Conservation (phyloP, 805 yeast species). For the Zygosaccharomyces lentus region DNA sequence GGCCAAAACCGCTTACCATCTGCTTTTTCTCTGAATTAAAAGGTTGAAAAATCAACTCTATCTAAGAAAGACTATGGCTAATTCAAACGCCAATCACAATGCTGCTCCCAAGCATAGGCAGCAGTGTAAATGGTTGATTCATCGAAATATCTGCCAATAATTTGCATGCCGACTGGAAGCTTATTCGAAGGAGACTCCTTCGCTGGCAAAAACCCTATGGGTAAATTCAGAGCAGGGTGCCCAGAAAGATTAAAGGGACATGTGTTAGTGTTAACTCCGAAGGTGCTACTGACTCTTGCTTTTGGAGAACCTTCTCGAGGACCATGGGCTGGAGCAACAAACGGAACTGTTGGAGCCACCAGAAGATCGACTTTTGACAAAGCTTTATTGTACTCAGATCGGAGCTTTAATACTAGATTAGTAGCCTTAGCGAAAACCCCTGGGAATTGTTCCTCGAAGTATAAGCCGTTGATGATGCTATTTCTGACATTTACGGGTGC, state of each 20-base stretch:
- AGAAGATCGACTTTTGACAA: slow-evolving; percentile 34
- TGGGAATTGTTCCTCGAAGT: slow-evolving; percentile 33
- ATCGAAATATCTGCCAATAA: slow-evolving; percentile 35
- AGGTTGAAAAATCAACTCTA: no score
- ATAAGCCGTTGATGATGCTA: slow-evolving; percentile 33
- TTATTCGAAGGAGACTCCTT: slow-evolving; percentile 31
- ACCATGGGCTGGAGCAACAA: slow-evolving; percentile 31
- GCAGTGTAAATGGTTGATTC: slow-evolving; percentile 34
- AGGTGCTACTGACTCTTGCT: slow-evolving; percentile 27
- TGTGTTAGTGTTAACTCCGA: slow-evolving; percentile 38
- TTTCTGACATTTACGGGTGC: slow-evolving; percentile 19
- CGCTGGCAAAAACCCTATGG: slow-evolving; percentile 34
- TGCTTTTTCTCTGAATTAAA: no score
- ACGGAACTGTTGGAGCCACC: slow-evolving; percentile 34
- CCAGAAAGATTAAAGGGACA: slow-evolving; percentile 38
- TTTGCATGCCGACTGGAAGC: slow-evolving; percentile 38
- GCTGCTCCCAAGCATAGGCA: slow-evolving; percentile 38
- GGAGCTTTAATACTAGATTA: slow-evolving; percentile 34
- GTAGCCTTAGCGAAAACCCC: slow-evolving; percentile 35
- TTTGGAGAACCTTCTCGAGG: slow-evolving; percentile 25
- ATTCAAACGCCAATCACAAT: slow-evolving; percentile 16
- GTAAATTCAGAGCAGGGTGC: slow-evolving; percentile 38
- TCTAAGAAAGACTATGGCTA: neutral
- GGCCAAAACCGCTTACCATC: no score
- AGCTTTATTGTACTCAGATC: slow-evolving; percentile 32